phyloP scores from a whole-genome alignment of 148 eudicot genomes.

The Amaranthus cruentus region DNA sequence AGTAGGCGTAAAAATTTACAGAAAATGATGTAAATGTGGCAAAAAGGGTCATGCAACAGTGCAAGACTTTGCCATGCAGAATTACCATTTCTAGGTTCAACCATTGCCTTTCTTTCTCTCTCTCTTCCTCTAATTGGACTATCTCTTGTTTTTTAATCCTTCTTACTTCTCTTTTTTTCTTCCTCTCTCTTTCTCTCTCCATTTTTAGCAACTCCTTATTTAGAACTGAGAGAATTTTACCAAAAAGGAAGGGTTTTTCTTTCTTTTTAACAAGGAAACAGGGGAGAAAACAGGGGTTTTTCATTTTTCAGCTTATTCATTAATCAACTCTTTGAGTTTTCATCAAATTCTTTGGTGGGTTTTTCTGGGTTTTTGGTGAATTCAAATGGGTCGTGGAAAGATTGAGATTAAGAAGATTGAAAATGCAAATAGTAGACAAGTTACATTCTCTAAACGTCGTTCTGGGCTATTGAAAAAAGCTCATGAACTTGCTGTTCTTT shows the following conservation, averaged over 20 bases:
- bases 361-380: slow-evolving; percentile 21
- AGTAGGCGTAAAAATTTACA: slow-evolving; percentile 22
- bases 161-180: slow-evolving; percentile 29
- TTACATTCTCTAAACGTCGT: slow-evolving; percentile 62
- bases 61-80: slow-evolving; percentile 55
- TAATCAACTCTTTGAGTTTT: neutral
- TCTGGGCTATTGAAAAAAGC: slow-evolving; percentile 68
- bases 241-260: slow-evolving; percentile 5
- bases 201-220: slow-evolving; percentile 32
- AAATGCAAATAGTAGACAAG: slow-evolving; percentile 70
- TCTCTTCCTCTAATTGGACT: slow-evolving; percentile 45
- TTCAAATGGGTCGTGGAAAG: slow-evolving; percentile 54
- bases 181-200: slow-evolving; percentile 32
- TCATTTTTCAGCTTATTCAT: neutral
- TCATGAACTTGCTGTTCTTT: slow-evolving; percentile 53
- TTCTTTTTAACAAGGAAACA: neutral
- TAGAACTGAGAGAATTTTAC: slow-evolving; percentile 12
- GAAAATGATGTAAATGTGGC: slow-evolving; percentile 40
- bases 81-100: slow-evolving; percentile 59
- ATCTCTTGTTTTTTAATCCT: slow-evolving; percentile 14
- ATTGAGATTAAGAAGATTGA: slow-evolving; percentile 66
- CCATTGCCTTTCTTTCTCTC: neutral
- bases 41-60: slow-evolving; percentile 53
- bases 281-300: slow-evolving; percentile 5
- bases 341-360: slow-evolving; percentile 12